phyloP scores from a whole-genome alignment of 768 basidiomycete genomes.

The Leccinum subtestaceum region DNA sequence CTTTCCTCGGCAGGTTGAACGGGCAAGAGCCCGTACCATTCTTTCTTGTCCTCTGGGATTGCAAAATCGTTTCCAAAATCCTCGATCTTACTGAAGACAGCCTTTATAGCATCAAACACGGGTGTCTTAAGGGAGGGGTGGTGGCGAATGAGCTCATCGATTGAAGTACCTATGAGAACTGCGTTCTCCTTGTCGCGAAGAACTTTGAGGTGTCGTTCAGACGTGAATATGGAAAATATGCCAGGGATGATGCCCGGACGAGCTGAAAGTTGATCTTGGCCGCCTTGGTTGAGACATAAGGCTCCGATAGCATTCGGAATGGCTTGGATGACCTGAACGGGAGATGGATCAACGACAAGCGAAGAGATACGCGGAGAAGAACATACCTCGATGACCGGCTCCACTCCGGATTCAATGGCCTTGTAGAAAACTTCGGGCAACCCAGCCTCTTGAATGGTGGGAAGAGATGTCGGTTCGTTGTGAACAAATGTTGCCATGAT shows the following conservation, averaged over 20 bases:
- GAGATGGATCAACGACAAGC: conserved; percentile 1
- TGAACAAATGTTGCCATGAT: conserved; percentile 97
- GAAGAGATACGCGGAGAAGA: not conserved
- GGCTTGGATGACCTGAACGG: conserved; percentile 75
- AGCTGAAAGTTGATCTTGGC: conserved; percentile 74
- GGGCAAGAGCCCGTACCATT: conserved; percentile 64
- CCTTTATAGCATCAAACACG: conserved; percentile 75
- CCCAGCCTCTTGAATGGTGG: conserved; percentile 88
- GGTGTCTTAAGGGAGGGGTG: conserved; percentile 83
- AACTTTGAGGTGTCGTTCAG: conserved; percentile 76
- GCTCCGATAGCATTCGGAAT: conserved; percentile 96
- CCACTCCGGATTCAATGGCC: conserved; percentile 79
- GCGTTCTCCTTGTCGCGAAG: conserved; percentile 93
- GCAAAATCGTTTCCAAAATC: conserved; percentile 62
- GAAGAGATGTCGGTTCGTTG: conserved; percentile 94
- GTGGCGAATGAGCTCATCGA: conserved; percentile 95
- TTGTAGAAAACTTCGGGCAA: conserved; percentile 88
- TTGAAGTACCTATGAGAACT: conserved; percentile 79
- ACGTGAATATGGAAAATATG: conserved; percentile 84
- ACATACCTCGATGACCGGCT: conserved; percentile 82
- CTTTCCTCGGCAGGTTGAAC: conserved; percentile 15
- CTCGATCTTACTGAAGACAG: conserved; percentile 70
- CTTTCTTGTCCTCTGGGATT: conserved; percentile 54
- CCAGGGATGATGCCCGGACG: conserved; percentile 81
- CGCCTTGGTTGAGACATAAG: conserved; percentile 88